Evolutionary conservation across 1,284 basidiomycete species (phyloP).

Genomic region (Leccinum pachyderme): DNA sequence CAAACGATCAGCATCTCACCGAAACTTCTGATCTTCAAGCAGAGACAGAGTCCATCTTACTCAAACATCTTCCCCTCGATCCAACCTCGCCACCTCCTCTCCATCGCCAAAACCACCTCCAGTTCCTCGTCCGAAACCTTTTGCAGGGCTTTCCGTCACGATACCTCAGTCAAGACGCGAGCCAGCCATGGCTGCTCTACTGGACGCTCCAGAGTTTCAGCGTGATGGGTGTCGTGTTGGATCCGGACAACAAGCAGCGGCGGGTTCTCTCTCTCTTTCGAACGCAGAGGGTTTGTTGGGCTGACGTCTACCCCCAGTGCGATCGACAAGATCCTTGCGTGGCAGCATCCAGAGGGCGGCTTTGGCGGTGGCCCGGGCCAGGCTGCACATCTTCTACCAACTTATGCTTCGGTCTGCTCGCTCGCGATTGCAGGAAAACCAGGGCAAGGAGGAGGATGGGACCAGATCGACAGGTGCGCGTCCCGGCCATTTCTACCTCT

Average conservation of each 20-base stretch:
- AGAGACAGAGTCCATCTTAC: constrained; percentile 66
- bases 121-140: constrained; percentile 67
- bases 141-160: constrained; percentile 73
- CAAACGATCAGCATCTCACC: constrained; percentile 61
- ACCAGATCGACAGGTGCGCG: constrained; percentile 72
- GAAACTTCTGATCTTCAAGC: constrained; percentile 63
- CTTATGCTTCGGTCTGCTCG: constrained; percentile 85
- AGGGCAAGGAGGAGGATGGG: constrained; percentile 79
- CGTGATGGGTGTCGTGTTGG: constrained; percentile 73
- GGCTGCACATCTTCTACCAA: constrained; percentile 84
- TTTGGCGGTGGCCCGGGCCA: constrained; percentile 93
- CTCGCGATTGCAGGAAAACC: constrained; percentile 81
- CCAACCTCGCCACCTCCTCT: constrained; percentile 37
- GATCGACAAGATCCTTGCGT: constrained; percentile 75
- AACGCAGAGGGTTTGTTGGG: no score
- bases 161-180: constrained; percentile 86
- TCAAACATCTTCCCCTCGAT: constrained; percentile 42
- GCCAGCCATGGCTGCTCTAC: constrained; percentile 89
- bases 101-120: constrained; percentile 60
- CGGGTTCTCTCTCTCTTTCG: constrained; percentile 33
- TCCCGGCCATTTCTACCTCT: background rate
- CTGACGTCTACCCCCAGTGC: constrained; percentile 42
- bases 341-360: constrained; percentile 82
- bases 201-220: constrained; percentile 87
- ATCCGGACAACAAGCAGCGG: constrained; percentile 72